Percentiles rank a stretch among this genome's conserved stretches.
phyloP scores from a whole-genome alignment of 2,329 filamentous ascomycete genomes.

The Neocatenulostroma microsporum region DNA sequence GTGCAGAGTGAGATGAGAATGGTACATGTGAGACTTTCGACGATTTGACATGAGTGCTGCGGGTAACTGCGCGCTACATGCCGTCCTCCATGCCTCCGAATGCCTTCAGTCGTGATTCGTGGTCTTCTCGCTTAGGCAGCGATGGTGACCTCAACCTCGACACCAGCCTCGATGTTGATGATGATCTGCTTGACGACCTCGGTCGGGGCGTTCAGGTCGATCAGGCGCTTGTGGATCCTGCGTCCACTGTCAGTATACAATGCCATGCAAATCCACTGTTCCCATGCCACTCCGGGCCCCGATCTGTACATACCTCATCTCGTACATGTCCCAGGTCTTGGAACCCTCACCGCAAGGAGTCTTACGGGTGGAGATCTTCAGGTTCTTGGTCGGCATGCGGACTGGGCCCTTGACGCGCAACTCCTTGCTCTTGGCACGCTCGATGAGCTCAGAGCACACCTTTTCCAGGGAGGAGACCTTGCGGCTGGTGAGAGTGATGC shows the following conservation, averaged over 20 bases:
- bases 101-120: no score
- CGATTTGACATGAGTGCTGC: no score
- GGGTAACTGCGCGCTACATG: no score
- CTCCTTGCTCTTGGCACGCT: constrained; percentile 97
- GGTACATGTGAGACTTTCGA: no score
- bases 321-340: constrained; percentile 98
- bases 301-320: constrained; percentile 64
- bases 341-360: constrained; percentile 99
- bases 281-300: neutral
- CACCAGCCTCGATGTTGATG: constrained; percentile 90
- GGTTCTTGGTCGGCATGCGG: constrained; percentile 92
- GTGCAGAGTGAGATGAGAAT: no score
- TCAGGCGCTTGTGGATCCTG: constrained; percentile 31
- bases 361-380: constrained; percentile 97
- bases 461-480: constrained; percentile 96
- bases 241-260: constrained; percentile 1
- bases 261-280: neutral
- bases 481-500: constrained; percentile 92
- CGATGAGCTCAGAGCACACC: constrained; percentile 96
- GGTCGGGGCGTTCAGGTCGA: constrained; percentile 79
- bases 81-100: no score
- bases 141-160: constrained; percentile 90
- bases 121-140: constrained; percentile 53
- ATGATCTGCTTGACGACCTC: constrained; percentile 97
- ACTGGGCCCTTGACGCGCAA: constrained; percentile 97